A percentile compares a stretch with the other conserved stretches of the same genome.
These are phyloP conservation scores for Xylaria bambusicola DNA, from an alignment of 495 filamentous ascomycete genomes.

Conservation along the genomic window DNA sequence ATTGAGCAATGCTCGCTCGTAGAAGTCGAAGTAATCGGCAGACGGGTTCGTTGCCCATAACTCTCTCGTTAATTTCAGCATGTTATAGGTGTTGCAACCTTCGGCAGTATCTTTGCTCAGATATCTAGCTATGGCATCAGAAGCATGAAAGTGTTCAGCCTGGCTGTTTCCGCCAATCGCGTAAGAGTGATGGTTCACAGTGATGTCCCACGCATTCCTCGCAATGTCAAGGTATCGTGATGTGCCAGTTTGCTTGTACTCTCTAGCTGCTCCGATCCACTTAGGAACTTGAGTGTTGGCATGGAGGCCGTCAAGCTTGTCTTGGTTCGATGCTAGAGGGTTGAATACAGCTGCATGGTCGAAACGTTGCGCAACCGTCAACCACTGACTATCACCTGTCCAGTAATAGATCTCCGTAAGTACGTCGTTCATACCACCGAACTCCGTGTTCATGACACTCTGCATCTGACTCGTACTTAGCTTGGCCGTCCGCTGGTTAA, in stretches of 20 bases:
- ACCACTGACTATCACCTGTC: conserved; percentile 36
- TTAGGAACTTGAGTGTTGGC: conserved; percentile 45
- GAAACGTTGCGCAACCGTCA: conserved; percentile 38
- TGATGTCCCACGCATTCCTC: conserved; percentile 39
- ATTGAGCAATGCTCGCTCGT: conserved; percentile 41
- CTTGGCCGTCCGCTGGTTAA: conserved; percentile 35
- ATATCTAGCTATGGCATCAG: conserved; percentile 36
- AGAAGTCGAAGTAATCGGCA: conserved; percentile 43
- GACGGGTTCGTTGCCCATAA: conserved; percentile 32
- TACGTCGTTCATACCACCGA: conserved; percentile 44
- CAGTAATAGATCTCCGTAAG: conserved; percentile 36
- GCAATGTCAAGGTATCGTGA: conserved; percentile 36
- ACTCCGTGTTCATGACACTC: conserved; percentile 38
- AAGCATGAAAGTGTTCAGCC: conserved; percentile 39
- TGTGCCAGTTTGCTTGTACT: conserved; percentile 37
- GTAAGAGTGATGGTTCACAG: conserved; percentile 36
- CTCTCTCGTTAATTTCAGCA: conserved; percentile 45
- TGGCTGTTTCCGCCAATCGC: conserved; percentile 46
- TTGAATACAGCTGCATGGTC: conserved; percentile 39
- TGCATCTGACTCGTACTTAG: conserved; percentile 40
- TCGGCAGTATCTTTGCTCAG: conserved; percentile 37
- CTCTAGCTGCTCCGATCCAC: conserved; percentile 38
- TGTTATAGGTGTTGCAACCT: conserved; percentile 44
- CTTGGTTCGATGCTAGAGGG: conserved; percentile 34
- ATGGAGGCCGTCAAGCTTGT: conserved; percentile 40